These are phyloP conservation scores for Russula ochroleuca DNA, from an alignment of 768 basidiomycete species.

Conservation along the genomic window DNA sequence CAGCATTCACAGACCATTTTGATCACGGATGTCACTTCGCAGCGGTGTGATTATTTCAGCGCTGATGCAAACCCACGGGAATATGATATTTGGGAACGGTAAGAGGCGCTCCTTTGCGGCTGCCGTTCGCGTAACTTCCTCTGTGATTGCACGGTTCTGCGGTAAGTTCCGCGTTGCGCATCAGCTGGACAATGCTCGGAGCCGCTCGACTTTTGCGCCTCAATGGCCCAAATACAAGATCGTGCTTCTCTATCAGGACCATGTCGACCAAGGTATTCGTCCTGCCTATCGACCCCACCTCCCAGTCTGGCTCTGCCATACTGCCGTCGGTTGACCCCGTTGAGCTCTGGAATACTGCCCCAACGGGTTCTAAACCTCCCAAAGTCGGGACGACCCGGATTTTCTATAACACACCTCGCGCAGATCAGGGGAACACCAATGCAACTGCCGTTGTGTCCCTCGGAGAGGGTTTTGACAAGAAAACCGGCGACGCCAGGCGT, in stretches of 20 bases:
- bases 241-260: slow-evolving; percentile 26
- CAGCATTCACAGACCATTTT: no score
- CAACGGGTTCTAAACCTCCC: slow-evolving; percentile 40
- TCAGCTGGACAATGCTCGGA: slow-evolving; percentile 1
- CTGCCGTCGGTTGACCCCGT: slow-evolving; percentile 42
- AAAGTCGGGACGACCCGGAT: slow-evolving; percentile 60
- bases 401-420: slow-evolving; percentile 53
- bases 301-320: slow-evolving; percentile 32
- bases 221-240: slow-evolving; percentile 7
- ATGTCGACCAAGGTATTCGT: slow-evolving; percentile 56
- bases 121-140: background rate
- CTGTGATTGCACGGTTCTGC: no score
- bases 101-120: no score
- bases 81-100: no score
- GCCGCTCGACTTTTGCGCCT: slow-evolving; percentile 14
- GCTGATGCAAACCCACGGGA: no score
- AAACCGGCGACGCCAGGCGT: slow-evolving; percentile 45
- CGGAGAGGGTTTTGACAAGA: slow-evolving; percentile 49
- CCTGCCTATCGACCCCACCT: slow-evolving; percentile 52
- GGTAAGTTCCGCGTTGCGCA: background rate
- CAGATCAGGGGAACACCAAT: slow-evolving; percentile 32
- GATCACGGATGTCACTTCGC: no score
- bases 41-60: no score
- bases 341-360: slow-evolving; percentile 51
- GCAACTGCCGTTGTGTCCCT: slow-evolving; percentile 56